Evolutionary conservation across 2,329 filamentous ascomycete species (phyloP).

Genomic region (Camptophora hylomeconis): DNA sequence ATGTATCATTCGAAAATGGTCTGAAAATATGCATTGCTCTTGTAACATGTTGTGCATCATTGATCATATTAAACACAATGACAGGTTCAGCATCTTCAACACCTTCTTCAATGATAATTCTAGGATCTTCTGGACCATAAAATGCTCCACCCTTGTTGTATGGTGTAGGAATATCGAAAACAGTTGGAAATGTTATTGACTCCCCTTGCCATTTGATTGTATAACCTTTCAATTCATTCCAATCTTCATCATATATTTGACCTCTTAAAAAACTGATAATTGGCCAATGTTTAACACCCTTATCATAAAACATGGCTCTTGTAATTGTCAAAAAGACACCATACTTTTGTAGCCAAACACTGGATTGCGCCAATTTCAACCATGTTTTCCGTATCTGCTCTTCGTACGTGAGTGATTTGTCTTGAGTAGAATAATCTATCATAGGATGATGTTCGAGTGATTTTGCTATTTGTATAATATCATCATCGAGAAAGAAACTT

Average conservation of each 20-base stretch:
- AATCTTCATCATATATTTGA: constrained; percentile 17
- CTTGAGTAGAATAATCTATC: constrained; percentile 11
- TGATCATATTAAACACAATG: constrained; percentile 19
- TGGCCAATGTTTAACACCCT: constrained; percentile 11
- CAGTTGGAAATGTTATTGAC: constrained; percentile 13
- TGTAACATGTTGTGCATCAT: constrained; percentile 8
- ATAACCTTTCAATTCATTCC: constrained; percentile 17
- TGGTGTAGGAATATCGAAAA: constrained; percentile 15
- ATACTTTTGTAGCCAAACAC: constrained; percentile 15
- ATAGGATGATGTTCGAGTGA: constrained; percentile 11
- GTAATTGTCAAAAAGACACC: constrained; percentile 14
- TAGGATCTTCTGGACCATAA: constrained; percentile 18
- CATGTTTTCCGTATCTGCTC: constrained; percentile 12
- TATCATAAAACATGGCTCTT: constrained; percentile 14
- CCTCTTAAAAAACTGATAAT: constrained; percentile 18
- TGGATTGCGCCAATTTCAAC: constrained; percentile 14
- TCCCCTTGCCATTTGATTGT: constrained; percentile 15
- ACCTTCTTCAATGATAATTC: constrained; percentile 17
- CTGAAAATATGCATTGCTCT: constrained; percentile 17
- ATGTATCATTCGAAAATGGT: constrained; percentile 16
- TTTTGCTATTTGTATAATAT: constrained; percentile 13
- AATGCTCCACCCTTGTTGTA: constrained; percentile 12
- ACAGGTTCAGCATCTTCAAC: constrained; percentile 18
- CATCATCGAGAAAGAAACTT: constrained; percentile 19
- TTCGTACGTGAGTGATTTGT: constrained; percentile 6